Base-by-base conservation (phyloP, 2,329 filamentous ascomycete genomes). In the Pseudocercospora fuligena region DNA sequence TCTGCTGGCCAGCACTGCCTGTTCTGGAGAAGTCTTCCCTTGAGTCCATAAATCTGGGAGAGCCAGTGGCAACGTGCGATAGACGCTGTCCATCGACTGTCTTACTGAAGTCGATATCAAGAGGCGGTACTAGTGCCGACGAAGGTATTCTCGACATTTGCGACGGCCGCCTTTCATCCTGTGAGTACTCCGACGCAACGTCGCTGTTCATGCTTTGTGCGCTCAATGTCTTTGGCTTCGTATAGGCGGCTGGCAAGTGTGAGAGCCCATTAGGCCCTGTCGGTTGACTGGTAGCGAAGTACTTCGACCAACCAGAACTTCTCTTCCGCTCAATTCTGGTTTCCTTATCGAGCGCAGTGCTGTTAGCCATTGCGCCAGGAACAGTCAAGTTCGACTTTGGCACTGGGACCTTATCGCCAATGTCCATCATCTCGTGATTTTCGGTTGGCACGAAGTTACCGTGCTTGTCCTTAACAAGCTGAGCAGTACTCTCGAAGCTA, bases 81-180 rank as follows among this genome's bases (percentile, higher is more conserved):
- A 93, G 82, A 29, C 86, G 86, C 58, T 87, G 85, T 14, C 86
- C 86, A 46, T 89, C 88, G 47, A 82, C 79, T 27, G 80, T 82
- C 63, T 78, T 79, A 56, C 79, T 79, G 61, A 77, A 77, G 64
- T 84, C 82, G 62, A 92, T 83, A 66, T 88, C 86, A 27, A 92
- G 81, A 0, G 90, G 89, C n/a, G 90, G 88, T 0, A 92, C 87
- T 0, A 89, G 87, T 21, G 87, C 88, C n/a, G 90, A 91, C 69
- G 89, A 82, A 1, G 77, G 76, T 63, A 77, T 77, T 3, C 72
- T 72, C 43, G 73, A 75, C 3, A 69, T 66, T 8, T 60, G 87
- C 88, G 75, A 86, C 86, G 69, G 80, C 76, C 56, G 77, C 75
- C 14, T 78, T 79, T 36, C 88, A 16, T 67, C 65, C 36, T 57